These are phyloP conservation scores for Cyclospora cayetanensis DNA, from an alignment of 169 alveolate genomes.

Conservation along the genomic window DNA sequence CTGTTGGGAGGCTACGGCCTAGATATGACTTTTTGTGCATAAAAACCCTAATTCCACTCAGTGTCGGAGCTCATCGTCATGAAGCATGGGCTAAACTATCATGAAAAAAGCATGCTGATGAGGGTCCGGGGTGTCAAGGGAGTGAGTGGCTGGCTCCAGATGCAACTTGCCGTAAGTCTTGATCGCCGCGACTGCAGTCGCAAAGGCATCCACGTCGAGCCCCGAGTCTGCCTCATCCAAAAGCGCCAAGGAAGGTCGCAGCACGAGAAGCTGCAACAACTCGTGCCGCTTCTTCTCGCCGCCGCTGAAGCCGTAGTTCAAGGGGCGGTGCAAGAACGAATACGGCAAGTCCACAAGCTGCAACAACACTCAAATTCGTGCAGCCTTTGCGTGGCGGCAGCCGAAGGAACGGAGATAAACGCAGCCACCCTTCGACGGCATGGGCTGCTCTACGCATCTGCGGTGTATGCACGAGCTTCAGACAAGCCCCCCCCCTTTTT, in stretches of 20 bases:
- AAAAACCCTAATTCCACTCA: no score
- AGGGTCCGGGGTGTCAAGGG: no score
- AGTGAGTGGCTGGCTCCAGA: no score
- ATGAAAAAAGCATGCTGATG: no score
- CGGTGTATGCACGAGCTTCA: no score
- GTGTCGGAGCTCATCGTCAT: no score
- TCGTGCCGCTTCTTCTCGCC: slow-evolving; percentile 83
- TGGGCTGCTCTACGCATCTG: no score
- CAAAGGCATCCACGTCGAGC: slow-evolving; percentile 80
- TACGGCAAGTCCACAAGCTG: slow-evolving; percentile 75
- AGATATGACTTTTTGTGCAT: no score
- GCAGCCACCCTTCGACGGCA: no score
- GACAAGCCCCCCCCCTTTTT: no score
- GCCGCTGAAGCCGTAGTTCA: slow-evolving; percentile 81
- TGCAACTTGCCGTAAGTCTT: slow-evolving; percentile 71
- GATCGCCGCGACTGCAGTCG: slow-evolving; percentile 73
- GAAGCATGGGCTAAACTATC: no score
- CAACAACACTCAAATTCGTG: neutral
- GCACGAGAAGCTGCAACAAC: slow-evolving; percentile 77
- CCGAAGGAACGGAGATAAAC: neutral
- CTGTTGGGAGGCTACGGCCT: no score
- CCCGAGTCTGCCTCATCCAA: slow-evolving; percentile 82
- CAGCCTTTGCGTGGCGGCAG: neutral
- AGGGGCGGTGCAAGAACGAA: slow-evolving; percentile 77
- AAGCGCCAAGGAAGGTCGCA: slow-evolving; percentile 77